A percentile compares a stretch with the other conserved stretches of the same genome.
Evolutionary conservation across 495 filamentous ascomycete genomes (phyloP).

Genomic region (Aspergillus olivimuriae): DNA sequence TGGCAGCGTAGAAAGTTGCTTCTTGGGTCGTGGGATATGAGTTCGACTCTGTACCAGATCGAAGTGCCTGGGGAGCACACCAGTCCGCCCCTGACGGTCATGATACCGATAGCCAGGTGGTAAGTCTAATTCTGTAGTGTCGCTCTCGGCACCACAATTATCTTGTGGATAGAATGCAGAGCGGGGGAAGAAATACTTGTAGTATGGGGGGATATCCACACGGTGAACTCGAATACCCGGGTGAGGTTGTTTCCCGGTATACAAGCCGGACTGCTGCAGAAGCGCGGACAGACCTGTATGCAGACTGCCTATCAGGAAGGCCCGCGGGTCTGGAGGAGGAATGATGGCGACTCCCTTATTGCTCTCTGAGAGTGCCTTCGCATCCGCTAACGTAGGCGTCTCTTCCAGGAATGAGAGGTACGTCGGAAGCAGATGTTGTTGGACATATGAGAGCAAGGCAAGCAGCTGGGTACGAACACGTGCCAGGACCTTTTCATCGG

Average conservation of each 20-base stretch:
- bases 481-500: conserved; percentile 1
- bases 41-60: conserved; percentile 35
- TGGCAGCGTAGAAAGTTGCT: conserved; percentile 24
- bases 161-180: conserved; percentile 5
- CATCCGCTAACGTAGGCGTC: not conserved
- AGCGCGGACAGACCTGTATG: conserved; percentile 26
- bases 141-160: not conserved
- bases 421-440: conserved; percentile 16
- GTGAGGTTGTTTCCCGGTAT: not conserved
- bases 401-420: conserved; percentile 16
- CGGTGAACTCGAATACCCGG: conserved; percentile 27
- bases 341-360: not conserved
- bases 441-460: conserved; percentile 21
- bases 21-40: conserved; percentile 28
- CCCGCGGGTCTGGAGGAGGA: conserved; percentile 18
- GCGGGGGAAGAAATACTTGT: conserved; percentile 27
- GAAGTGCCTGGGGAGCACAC: conserved; percentile 23
- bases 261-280: conserved; percentile 13
- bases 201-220: conserved; percentile 28
- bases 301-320: conserved; percentile 31
- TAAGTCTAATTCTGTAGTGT: conserved; percentile 10
- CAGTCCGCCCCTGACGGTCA: conserved; percentile 15
- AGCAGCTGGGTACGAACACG: conserved; percentile 24
- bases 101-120: conserved; percentile 27
- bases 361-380: no score